These are phyloP conservation scores for Micromonas commoda DNA, from an alignment of 139 green algal species.

Conservation along the genomic window DNA sequence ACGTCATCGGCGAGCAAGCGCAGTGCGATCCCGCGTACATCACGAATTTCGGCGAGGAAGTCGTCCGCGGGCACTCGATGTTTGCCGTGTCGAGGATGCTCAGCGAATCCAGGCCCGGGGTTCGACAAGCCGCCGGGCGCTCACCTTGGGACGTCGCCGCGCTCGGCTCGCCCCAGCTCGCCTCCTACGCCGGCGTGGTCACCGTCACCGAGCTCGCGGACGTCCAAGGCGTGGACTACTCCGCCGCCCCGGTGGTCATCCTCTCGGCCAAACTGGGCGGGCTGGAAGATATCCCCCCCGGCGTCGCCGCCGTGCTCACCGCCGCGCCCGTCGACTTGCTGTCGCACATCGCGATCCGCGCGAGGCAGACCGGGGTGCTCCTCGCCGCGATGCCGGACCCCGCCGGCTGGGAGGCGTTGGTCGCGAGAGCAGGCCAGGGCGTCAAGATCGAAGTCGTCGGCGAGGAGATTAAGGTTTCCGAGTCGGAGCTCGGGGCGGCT, in stretches of 20 bases:
- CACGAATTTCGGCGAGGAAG: constrained; percentile 84
- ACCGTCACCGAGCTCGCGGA: neutral
- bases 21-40: constrained; percentile 46
- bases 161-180: neutral
- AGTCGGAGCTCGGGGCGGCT: neutral
- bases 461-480: neutral
- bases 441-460: neutral
- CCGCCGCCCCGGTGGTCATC: constrained; percentile 17
- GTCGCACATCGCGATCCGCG: constrained; percentile 81
- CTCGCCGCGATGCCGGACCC: constrained; percentile 71
- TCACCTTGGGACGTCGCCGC: constrained; percentile 39
- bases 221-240: constrained; percentile 49
- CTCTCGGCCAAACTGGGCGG: constrained; percentile 54
- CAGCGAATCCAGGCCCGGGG: constrained; percentile 51
- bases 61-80: constrained; percentile 68
- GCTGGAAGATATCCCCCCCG: constrained; percentile 82
- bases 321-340: constrained; percentile 67
- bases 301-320: constrained; percentile 68
- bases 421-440: neutral
- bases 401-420: neutral
- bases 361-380: constrained; percentile 62
- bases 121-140: constrained; percentile 64
- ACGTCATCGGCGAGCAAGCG: neutral
- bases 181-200: neutral
- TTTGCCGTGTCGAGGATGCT: constrained; percentile 63